phyloP scores from a whole-genome alignment of 768 basidiomycete genomes.

The Phaffia tasmanica region DNA sequence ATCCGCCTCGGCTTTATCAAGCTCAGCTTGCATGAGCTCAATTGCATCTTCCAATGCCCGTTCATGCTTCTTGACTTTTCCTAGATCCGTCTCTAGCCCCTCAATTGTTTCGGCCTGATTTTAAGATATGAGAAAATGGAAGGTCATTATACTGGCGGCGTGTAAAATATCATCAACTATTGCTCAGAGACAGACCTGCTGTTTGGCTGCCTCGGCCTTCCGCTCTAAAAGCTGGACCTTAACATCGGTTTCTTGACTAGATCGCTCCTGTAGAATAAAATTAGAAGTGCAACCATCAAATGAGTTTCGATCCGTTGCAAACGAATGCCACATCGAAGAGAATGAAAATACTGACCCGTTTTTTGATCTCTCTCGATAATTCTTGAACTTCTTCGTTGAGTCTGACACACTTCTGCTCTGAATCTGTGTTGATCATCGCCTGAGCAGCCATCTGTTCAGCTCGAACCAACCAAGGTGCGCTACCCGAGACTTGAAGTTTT shows the following conservation, averaged over 20 bases:
- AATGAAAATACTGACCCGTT: conserved; percentile 37
- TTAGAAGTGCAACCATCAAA: not conserved
- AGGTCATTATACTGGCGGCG: not conserved
- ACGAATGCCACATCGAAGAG: not conserved
- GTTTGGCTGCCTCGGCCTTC: conserved; percentile 79
- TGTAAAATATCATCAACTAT: not conserved
- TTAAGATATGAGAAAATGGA: not conserved
- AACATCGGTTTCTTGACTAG: conserved; percentile 71
- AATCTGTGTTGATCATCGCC: conserved; percentile 77
- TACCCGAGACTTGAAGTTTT: conserved; percentile 40
- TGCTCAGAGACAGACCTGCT: conserved; percentile 44
- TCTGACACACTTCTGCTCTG: conserved; percentile 73
- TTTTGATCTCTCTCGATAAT: conserved; percentile 67
- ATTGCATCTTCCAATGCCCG: conserved; percentile 83
- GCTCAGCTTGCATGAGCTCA: conserved; percentile 79
- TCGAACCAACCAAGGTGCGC: conserved; percentile 73
- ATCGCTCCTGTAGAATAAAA: conserved; percentile 59
- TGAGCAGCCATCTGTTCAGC: conserved; percentile 71
- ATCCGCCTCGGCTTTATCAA: conserved; percentile 78
- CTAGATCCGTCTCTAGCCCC: conserved; percentile 68
- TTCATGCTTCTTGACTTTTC: conserved; percentile 76
- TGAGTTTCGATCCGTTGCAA: not conserved
- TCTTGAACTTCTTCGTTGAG: conserved; percentile 84
- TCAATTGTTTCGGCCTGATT: conserved; percentile 57
- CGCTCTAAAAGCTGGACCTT: conserved; percentile 95